These are phyloP conservation scores for Spizellomyces punctatus DNA, from an alignment of 192 early-diverging fungal genomes.

Conservation along the genomic window DNA sequence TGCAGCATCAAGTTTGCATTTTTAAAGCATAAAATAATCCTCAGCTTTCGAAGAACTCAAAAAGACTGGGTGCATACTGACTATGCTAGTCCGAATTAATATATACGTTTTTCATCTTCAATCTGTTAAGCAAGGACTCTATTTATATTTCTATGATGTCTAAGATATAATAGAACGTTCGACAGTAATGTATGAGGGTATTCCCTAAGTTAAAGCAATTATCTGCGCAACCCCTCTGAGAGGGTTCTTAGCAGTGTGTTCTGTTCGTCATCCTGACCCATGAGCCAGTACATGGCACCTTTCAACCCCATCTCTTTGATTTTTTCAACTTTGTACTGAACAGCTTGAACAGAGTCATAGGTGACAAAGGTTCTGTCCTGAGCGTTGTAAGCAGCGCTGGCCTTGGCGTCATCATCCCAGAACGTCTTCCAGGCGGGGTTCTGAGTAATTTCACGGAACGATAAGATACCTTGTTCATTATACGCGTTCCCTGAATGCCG, in stretches of 20 bases:
- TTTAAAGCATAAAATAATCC: no score
- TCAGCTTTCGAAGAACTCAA: no score
- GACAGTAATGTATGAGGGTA: no score
- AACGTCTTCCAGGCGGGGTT: constrained; percentile 15
- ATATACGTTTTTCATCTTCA: no score
- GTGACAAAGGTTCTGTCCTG: constrained; percentile 17
- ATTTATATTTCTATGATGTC: no score
- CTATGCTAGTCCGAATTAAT: no score
- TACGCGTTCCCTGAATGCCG: not conserved
- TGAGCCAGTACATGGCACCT: constrained; percentile 1
- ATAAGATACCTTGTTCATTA: not conserved
- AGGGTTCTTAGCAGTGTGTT: constrained; percentile 7
- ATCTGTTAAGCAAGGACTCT: no score
- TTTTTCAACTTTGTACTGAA: not conserved
- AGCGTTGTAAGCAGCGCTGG: constrained; percentile 32
- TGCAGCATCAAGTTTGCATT: no score
- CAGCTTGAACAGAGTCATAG: constrained; percentile 19
- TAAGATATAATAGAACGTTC: no score
- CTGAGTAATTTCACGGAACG: constrained; percentile 2
- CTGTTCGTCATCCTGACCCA: constrained; percentile 13
- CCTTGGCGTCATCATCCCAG: constrained; percentile 35
- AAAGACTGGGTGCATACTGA: no score
- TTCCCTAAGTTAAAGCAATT: not conserved
- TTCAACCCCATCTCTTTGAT: not conserved
- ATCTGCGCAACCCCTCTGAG: constrained; percentile 1